Evolutionary conservation across 2,329 filamentous ascomycete genomes (phyloP).

Genomic region (Hymenoscyphus infarciens): DNA sequence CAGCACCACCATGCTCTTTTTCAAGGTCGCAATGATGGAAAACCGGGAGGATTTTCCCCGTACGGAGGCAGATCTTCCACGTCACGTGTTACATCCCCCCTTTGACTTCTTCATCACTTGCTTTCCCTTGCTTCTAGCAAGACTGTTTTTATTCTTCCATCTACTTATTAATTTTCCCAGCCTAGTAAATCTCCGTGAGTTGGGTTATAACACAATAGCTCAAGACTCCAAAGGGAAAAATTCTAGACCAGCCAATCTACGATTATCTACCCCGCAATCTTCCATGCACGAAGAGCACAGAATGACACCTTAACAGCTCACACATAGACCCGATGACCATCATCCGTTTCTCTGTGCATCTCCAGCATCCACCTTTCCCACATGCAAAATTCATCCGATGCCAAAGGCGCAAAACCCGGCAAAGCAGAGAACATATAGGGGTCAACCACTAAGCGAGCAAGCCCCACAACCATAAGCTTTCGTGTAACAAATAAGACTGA

Average conservation of each 20-base stretch:
- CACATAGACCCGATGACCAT: background rate
- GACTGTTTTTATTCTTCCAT: no score
- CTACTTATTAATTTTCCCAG: no score
- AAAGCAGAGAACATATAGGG: background rate
- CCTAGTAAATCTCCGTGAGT: background rate
- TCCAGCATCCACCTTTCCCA: background rate
- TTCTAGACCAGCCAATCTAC: background rate
- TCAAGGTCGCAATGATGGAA: background rate
- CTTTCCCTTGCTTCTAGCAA: no score
- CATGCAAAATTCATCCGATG: background rate
- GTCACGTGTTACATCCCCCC: background rate
- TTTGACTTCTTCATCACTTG: no score
- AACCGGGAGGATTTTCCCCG: conserved; percentile 34
- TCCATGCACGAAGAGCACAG: background rate
- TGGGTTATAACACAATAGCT: no score
- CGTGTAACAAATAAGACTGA: background rate
- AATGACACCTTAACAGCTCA: background rate
- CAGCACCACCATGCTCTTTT: background rate
- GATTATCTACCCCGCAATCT: background rate
- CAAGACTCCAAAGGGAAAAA: background rate
- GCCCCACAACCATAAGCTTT: background rate
- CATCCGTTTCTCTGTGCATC: background rate
- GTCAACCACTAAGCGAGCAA: background rate
- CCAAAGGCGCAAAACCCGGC: background rate
- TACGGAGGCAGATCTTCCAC: background rate